A percentile compares a stretch with the other conserved stretches of the same genome.
Conservation (phyloP, 73 alveolate genomes). For the Durusdinium trenchii region DNA sequence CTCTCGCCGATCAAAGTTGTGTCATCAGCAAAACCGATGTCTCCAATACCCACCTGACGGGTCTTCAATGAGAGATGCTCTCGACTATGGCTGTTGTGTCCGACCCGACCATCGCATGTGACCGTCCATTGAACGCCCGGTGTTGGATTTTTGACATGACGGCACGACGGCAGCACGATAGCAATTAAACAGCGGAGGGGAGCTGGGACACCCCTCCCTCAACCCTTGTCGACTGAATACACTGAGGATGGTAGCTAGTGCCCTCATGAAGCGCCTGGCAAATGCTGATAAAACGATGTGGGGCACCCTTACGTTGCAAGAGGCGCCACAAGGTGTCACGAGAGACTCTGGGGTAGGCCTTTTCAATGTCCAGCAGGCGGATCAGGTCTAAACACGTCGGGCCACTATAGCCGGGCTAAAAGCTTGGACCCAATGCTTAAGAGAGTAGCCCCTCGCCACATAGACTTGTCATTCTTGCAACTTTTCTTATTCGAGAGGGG, state of each 20-base stretch:
- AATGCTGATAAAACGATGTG: neutral
- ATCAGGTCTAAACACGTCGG: neutral
- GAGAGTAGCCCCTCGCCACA: neutral
- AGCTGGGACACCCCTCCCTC: conserved; percentile 64
- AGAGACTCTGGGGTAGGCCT: conserved; percentile 39
- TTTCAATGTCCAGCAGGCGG: conserved; percentile 21
- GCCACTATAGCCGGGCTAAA: conserved; percentile 36
- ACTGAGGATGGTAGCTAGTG: neutral
- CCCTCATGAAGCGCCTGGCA: conserved; percentile 18
- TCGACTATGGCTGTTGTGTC: neutral
- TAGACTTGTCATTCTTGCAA: neutral
- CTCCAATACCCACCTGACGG: neutral
- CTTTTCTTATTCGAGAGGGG: conserved; percentile 40
- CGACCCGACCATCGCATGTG: neutral
- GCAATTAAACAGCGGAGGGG: neutral
- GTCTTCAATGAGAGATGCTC: neutral
- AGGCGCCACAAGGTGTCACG: conserved; percentile 16
- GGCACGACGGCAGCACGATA: conserved; percentile 14
- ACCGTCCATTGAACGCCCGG: neutral
- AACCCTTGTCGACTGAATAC: conserved; percentile 25
- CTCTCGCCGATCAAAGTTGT: neutral
- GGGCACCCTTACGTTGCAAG: neutral
- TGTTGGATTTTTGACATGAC: neutral
- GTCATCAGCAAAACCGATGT: conserved; percentile 69
- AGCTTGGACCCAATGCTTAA: conserved; percentile 20